Conservation (phyloP, 2,329 filamentous ascomycete species). For the Pseudocercospora eumusae region DNA sequence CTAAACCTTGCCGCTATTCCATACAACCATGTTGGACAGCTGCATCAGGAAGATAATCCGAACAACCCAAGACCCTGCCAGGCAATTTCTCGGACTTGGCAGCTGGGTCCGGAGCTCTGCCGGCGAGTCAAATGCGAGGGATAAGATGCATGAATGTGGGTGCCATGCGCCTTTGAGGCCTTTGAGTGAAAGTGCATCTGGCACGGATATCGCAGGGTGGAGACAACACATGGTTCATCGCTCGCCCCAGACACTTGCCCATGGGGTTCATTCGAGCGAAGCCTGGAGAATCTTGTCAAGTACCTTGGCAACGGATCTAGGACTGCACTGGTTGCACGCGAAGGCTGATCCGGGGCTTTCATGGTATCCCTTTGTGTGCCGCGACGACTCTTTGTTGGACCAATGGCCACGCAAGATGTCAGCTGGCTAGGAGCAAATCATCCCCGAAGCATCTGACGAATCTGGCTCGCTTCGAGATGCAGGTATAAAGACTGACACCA, state of each 20-base stretch:
- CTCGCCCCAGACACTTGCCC: not conserved
- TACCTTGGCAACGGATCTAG: slow-evolving; percentile 1
- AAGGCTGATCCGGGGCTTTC: not conserved
- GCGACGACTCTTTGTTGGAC: not conserved
- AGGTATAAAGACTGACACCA: not conserved
- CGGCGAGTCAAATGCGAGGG: not conserved
- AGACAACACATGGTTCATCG: not conserved
- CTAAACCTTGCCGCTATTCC: not conserved
- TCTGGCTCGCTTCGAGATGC: not conserved
- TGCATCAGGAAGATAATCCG: not conserved
- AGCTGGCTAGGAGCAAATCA: not conserved
- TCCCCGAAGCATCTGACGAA: not conserved
- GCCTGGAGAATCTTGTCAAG: slow-evolving; percentile 1
- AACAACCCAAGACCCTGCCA: not conserved
- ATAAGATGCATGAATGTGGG: not conserved
- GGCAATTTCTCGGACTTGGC: slow-evolving; percentile 3
- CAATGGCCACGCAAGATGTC: not conserved
- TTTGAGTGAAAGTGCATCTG: not conserved
- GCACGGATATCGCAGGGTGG: not conserved
- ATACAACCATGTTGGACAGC: not conserved
- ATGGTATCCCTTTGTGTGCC: slow-evolving; percentile 5
- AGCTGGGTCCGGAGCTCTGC: not conserved
- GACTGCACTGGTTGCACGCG: slow-evolving; percentile 1
- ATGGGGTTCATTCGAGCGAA: not conserved
- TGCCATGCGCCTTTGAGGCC: not conserved